Evolutionary conservation across 441 rosid genomes (phyloP).

Genomic region (Eugenia klotzschiana): DNA sequence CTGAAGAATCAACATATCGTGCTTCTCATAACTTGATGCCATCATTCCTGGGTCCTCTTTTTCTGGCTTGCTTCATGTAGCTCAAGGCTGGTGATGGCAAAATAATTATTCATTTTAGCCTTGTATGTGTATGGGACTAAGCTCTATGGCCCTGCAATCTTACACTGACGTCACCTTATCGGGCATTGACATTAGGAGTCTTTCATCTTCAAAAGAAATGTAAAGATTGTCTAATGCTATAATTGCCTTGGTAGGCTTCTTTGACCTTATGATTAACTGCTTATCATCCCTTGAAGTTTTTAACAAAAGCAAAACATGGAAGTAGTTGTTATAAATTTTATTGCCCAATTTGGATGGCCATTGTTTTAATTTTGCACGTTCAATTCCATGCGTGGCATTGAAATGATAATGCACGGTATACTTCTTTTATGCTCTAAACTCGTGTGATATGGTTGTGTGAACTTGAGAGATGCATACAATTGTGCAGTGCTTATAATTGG

Average conservation of each 20-base stretch:
- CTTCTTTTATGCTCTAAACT: not conserved
- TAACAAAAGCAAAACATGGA: not conserved
- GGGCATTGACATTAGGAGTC: not conserved
- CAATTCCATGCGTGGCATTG: not conserved
- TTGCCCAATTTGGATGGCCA: not conserved
- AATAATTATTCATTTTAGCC: not conserved
- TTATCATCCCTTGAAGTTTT: not conserved
- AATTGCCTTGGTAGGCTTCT: not conserved
- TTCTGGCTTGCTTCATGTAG: not conserved
- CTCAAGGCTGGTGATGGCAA: not conserved
- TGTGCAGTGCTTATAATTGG: not conserved
- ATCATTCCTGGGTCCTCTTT: not conserved
- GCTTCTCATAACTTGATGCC: not conserved
- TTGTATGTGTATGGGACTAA: not conserved
- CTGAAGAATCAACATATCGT: not conserved
- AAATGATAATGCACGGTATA: not conserved
- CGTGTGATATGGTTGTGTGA: not conserved
- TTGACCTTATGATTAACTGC: not conserved
- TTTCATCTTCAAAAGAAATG: not conserved
- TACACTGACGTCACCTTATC: not conserved
- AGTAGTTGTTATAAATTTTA: not conserved
- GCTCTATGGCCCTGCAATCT: not conserved
- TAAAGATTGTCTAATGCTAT: not conserved
- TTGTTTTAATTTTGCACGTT: not conserved
- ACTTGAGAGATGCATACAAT: not conserved